Evolutionary conservation across 1,284 basidiomycete species (phyloP).

Genomic region (Kalmanozyma brasiliensis): DNA sequence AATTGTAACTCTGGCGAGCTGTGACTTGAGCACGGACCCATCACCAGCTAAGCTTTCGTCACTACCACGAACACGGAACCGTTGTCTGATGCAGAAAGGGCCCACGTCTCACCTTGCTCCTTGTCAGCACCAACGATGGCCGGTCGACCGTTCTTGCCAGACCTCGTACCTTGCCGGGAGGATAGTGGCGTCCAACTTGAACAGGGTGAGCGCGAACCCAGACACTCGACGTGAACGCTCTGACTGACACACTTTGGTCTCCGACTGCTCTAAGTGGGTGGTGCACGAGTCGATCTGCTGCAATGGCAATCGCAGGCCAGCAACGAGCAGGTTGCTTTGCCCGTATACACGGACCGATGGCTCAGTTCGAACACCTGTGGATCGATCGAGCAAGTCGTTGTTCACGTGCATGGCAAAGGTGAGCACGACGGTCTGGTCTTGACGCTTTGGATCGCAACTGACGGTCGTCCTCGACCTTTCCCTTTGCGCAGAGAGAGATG

Average conservation of each 20-base stretch:
- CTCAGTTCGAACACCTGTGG: background rate
- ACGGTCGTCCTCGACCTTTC: too few species aligned
- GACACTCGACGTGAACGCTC: too few species aligned
- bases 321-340: background rate
- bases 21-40: too few species aligned
- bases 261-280: background rate
- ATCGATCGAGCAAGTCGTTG: conserved; percentile 16
- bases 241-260: background rate
- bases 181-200: background rate
- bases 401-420: conserved; percentile 34
- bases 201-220: background rate
- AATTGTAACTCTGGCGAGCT: too few species aligned
- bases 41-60: too few species aligned
- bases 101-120: too few species aligned
- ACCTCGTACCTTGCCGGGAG: background rate
- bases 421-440: too few species aligned
- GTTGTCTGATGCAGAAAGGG: too few species aligned
- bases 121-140: too few species aligned
- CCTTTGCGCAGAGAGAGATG: conserved; percentile 13
- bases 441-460: background rate
- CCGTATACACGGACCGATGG: conserved; percentile 4
- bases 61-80: too few species aligned
- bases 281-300: background rate
- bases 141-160: background rate
- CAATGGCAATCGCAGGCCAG: conserved; percentile 2